These are phyloP conservation scores for Trichoderma asperelloides DNA, from an alignment of 495 filamentous ascomycete species.

Conservation along the genomic window DNA sequence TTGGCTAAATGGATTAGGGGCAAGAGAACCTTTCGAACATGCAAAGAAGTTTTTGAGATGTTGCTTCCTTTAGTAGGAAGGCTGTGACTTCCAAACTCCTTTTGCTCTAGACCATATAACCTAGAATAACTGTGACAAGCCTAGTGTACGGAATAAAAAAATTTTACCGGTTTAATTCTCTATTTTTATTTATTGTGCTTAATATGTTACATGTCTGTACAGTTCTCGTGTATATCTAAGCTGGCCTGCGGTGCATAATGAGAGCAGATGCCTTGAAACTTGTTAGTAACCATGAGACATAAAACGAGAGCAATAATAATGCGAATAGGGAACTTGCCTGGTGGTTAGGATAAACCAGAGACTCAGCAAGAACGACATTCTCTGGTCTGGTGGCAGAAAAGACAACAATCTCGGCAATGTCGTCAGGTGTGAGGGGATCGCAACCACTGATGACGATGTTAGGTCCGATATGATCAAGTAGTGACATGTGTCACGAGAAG, in stretches of 20 bases:
- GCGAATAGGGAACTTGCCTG: slow-evolving; percentile 41
- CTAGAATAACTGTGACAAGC: too few species aligned
- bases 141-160: too few species aligned
- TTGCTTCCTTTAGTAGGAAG: neutral
- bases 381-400: slow-evolving; percentile 82
- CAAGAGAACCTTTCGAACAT: slow-evolving; percentile 69
- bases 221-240: neutral
- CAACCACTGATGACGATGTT: slow-evolving; percentile 47
- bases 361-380: slow-evolving; percentile 93
- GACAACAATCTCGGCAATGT: slow-evolving; percentile 91
- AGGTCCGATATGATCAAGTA: neutral
- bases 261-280: neutral
- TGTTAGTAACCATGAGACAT: neutral
- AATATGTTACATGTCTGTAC: slow-evolving; percentile 1
- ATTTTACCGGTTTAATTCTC: neutral
- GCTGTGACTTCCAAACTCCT: too few species aligned
- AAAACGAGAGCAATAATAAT: neutral
- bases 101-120: too few species aligned
- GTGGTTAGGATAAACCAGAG: slow-evolving; percentile 84
- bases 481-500: neutral
- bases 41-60: neutral
- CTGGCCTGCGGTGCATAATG: neutral
- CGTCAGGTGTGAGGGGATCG: slow-evolving; percentile 88
- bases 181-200: neutral
- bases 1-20: slow-evolving; percentile 50